Evolutionary conservation across 179 eudicot genomes (phyloP), one percentile per base, ranked within the genome.

Genomic region (Monotropa hypopitys): DNA sequence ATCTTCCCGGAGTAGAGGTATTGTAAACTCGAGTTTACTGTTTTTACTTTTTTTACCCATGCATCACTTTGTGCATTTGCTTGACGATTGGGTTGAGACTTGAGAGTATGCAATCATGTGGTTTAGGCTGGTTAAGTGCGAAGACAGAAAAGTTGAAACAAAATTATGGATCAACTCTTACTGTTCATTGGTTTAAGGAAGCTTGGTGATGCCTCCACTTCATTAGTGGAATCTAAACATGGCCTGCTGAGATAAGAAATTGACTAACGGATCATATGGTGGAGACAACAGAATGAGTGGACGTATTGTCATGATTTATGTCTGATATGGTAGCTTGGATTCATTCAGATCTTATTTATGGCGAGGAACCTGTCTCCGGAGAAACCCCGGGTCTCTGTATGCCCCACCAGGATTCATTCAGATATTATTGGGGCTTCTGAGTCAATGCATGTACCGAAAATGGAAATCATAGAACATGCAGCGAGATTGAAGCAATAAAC

Each of bases 1-100:
- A 86, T 51, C 78, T 94, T 75, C 97, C 98, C 21, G 98, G 98
- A 56, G 51, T 91, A 42, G 80, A 88, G 95, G 98, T 94, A 83
- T 12, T 56, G 7, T 45, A 74, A 56, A 78, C 15, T 67, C 56
- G 40, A 38, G 4, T 63, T 50, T 62, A 47, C 15, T 67, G 43
- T 9, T 5, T 20, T n/a, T 21, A 9, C 21, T 16, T 30, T 21
- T 32, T 74, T 0, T 1, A 46, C 16, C 56, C 30, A 23, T 66
- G 42, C 74, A 28, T 0, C 10, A 21, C 57, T 49, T 26, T 47
- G 5, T 12, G 11, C 50, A 2, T 5, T 3, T 47, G 50, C 7
- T 4, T 38, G 40, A 38, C 40, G 40, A 38, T 38, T 38, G 40
- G 5, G 40, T 38, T 38, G 7, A 74, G 49, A n/a, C 4, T 38